phyloP scores from a whole-genome alignment of 345 rosid genomes.

The Brassica juncea region DNA sequence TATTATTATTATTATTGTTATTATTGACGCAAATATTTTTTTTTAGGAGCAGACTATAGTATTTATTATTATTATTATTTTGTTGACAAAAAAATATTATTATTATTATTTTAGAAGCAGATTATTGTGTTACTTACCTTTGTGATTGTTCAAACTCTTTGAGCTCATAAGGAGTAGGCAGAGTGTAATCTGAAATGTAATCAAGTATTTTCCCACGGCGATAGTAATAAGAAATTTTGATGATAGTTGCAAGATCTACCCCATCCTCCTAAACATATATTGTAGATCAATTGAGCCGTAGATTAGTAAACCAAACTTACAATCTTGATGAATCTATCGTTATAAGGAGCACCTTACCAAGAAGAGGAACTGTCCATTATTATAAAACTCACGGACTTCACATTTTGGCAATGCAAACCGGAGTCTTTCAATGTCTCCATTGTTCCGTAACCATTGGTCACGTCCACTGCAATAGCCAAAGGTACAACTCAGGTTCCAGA shows the following conservation, averaged over 20 bases:
- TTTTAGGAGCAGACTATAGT: too few species aligned
- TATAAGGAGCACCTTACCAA: slow-evolving; percentile 48
- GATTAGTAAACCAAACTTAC: not conserved
- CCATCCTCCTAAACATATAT: slow-evolving; percentile 53
- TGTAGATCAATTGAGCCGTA: not conserved
- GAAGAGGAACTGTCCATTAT: slow-evolving; percentile 67
- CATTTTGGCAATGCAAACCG: slow-evolving; percentile 44
- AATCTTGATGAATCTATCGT: not conserved
- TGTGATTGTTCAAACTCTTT: slow-evolving; percentile 42
- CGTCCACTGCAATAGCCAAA: slow-evolving; percentile 52
- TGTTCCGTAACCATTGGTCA: slow-evolving; percentile 68
- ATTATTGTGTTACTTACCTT: slow-evolving; percentile 21
- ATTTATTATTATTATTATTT: too few species aligned
- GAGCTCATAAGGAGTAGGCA: slow-evolving; percentile 55
- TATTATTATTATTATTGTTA: too few species aligned
- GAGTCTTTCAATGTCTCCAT: slow-evolving; percentile 63
- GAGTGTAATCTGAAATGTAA: slow-evolving; percentile 53
- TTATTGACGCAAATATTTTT: too few species aligned
- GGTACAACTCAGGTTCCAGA: not conserved
- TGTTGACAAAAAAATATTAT: too few species aligned
- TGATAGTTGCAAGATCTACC: slow-evolving; percentile 48
- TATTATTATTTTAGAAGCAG: too few species aligned
- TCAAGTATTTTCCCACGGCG: slow-evolving; percentile 50
- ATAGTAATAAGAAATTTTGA: slow-evolving; percentile 52
- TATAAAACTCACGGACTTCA: slow-evolving; percentile 53